phyloP scores from a whole-genome alignment of 495 filamentous ascomycete genomes.

The Parmelia sp. region DNA sequence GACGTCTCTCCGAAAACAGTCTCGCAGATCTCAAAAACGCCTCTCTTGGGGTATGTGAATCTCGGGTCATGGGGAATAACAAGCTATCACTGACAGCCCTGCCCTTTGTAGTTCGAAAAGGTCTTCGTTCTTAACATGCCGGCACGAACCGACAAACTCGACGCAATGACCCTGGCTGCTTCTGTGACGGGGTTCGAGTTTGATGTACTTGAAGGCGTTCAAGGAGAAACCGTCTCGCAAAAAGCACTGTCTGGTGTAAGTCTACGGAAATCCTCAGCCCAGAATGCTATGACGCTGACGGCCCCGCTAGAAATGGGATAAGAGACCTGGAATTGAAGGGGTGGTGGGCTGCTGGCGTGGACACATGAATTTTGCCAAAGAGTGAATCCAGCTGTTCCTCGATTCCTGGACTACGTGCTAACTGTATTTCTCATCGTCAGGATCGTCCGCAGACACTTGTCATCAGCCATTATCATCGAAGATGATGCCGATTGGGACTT shows the following conservation, averaged over 20 bases:
- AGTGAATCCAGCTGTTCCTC: slow-evolving; percentile 9
- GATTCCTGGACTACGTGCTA: slow-evolving; percentile 9
- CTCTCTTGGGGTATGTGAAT: slow-evolving; percentile 17
- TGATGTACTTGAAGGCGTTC: slow-evolving; percentile 49
- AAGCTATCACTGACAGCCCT: slow-evolving; percentile 8
- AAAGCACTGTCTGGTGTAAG: slow-evolving; percentile 32
- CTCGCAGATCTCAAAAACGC: slow-evolving; percentile 17
- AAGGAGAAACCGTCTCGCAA: slow-evolving; percentile 37
- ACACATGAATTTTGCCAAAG: slow-evolving; percentile 32
- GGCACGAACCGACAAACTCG: slow-evolving; percentile 54
- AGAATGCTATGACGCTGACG: neutral
- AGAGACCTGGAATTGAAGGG: slow-evolving; percentile 12
- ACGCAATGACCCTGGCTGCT: slow-evolving; percentile 51
- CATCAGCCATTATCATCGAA: slow-evolving; percentile 48
- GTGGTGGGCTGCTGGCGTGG: slow-evolving; percentile 35
- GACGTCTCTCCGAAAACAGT: slow-evolving; percentile 14
- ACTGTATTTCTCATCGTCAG: slow-evolving; percentile 12
- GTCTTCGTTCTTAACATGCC: slow-evolving; percentile 58
- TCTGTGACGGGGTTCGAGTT: slow-evolving; percentile 46
- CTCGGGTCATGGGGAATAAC: neutral
- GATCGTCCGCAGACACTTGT: slow-evolving; percentile 38
- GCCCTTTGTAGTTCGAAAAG: slow-evolving; percentile 45
- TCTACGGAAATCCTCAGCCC: slow-evolving; percentile 4
- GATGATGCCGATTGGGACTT: slow-evolving; percentile 57
- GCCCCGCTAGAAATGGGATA: slow-evolving; percentile 9